Evolutionary conservation across 441 rosid genomes (phyloP), one percentile per base, ranked within the genome.

Genomic region (Isatis lusitanica): DNA sequence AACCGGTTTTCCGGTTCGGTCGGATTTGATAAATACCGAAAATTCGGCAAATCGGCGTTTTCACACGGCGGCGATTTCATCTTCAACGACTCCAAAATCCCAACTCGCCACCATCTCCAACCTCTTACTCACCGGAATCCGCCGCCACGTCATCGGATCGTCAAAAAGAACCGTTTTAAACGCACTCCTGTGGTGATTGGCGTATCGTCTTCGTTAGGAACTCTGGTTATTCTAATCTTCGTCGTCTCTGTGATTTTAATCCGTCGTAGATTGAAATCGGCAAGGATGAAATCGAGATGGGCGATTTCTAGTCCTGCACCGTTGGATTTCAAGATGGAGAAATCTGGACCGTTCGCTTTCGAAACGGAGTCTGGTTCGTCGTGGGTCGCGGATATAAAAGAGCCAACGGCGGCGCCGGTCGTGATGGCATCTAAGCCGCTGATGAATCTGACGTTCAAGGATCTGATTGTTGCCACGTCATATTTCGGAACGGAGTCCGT

Each of bases 351-450:
- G 58, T 94, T 91, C 82, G 80, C 90, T 38, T 94, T 94, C 82
- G 94, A 84, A 66, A 94, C 97, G 4, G 96, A 85, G 71, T 88
- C 93, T 0, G 93, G 95, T 4, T 75, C 88, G 24, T 88, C 94
- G 33, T 91, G 98, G 98, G 91, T 94, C 17, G 97, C 96, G 1
- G 97, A 94, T 74, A 86, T 94, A 48, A 88, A 82, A 61, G 96
- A 94, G 36, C 97, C 98, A 26, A 84, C 91, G 38, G 84, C 90
- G 26, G 94, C 98, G 1, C 73, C 90, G 6, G 93, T 93, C 38
- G 78, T 87, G 21, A 90, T 93, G 94, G 81, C 84, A 52, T 83
- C 90, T 24, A 93, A 93, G 80, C 98, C 98, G 68, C 79, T 93
- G 84, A 84, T 93, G 93, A 88, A 75, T 63, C 71, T 93, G 46